Percentiles rank a stretch among this genome's conserved stretches.
Evolutionary conservation across 768 basidiomycete species (phyloP).

Genomic region (Kwoniella mangroviensis): DNA sequence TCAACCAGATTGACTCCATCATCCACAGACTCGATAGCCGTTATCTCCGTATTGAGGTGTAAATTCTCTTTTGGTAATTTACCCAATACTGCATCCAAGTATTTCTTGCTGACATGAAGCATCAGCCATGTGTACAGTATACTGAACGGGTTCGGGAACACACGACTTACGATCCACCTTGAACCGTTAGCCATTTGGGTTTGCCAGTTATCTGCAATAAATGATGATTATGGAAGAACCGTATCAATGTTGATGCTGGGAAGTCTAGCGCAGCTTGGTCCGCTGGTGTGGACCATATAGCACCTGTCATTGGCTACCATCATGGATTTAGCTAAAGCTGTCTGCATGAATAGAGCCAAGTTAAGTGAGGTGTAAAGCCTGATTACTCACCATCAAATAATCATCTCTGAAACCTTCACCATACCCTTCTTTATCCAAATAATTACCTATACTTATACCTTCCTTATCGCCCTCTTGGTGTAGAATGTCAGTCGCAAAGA

Average conservation of each 20-base stretch:
- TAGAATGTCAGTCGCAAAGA: constrained; percentile 66
- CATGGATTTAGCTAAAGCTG: neutral
- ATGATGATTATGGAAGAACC: constrained; percentile 76
- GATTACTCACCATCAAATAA: constrained; percentile 70
- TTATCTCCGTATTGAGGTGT: constrained; percentile 68
- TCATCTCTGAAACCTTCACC: constrained; percentile 72
- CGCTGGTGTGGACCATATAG: constrained; percentile 78
- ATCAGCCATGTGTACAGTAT: neutral
- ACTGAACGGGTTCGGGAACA: no score
- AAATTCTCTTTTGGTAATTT: constrained; percentile 64
- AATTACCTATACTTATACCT: constrained; percentile 64
- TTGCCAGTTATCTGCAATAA: constrained; percentile 72
- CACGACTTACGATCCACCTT: constrained; percentile 69
- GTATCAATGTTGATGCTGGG: constrained; percentile 71
- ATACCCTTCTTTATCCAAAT: constrained; percentile 68
- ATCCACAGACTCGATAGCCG: constrained; percentile 58
- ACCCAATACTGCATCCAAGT: constrained; percentile 69
- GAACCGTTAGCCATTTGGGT: constrained; percentile 73
- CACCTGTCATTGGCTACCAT: constrained; percentile 74
- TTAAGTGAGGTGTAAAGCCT: no score
- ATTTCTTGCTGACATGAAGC: constrained; percentile 62
- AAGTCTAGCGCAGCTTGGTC: constrained; percentile 72
- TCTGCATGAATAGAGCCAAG: no score
- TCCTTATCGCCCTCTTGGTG: constrained; percentile 44
- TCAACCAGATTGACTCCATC: constrained; percentile 62